phyloP scores from a whole-genome alignment of 306 rosid genomes.

The Quercus glauca region DNA sequence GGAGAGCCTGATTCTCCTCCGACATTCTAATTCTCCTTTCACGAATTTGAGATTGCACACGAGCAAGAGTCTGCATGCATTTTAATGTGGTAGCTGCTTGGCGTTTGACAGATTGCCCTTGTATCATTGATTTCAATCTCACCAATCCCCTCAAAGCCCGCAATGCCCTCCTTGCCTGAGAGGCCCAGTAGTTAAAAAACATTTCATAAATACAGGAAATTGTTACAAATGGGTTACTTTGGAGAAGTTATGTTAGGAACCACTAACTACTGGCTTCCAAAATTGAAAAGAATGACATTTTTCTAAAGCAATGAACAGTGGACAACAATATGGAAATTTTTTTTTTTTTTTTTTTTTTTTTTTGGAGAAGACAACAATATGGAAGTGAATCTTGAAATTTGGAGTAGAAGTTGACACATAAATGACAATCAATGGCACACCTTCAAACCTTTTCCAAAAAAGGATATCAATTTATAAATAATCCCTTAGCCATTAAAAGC shows the following conservation, averaged over 20 bases:
- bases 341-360: too few relatives aligned
- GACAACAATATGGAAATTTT: background rate
- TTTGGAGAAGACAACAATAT: background rate
- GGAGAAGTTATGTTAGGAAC: background rate
- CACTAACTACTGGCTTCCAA: background rate
- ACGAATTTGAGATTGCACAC: slow-evolving; percentile 73
- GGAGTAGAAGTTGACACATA: background rate
- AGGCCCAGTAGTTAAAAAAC: slow-evolving; percentile 4
- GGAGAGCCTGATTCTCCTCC: slow-evolving; percentile 82
- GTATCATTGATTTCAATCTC: slow-evolving; percentile 72
- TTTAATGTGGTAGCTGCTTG: slow-evolving; percentile 72
- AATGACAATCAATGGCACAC: background rate
- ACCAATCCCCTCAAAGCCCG: slow-evolving; percentile 76
- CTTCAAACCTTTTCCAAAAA: background rate
- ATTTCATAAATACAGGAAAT: background rate
- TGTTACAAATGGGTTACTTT: background rate
- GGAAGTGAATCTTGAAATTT: background rate
- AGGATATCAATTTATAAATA: background rate
- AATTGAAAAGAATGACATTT: slow-evolving; percentile 9
- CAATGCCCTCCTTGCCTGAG: slow-evolving; percentile 77
- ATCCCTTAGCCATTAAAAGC: background rate
- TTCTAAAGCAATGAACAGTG: slow-evolving; percentile 4
- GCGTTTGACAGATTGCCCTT: slow-evolving; percentile 74
- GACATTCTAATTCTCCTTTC: slow-evolving; percentile 73
- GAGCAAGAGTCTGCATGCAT: slow-evolving; percentile 90